Evolutionary conservation across 1,284 basidiomycete genomes (phyloP), one percentile per base, ranked within the genome.

Genomic region (Irpex sp.): DNA sequence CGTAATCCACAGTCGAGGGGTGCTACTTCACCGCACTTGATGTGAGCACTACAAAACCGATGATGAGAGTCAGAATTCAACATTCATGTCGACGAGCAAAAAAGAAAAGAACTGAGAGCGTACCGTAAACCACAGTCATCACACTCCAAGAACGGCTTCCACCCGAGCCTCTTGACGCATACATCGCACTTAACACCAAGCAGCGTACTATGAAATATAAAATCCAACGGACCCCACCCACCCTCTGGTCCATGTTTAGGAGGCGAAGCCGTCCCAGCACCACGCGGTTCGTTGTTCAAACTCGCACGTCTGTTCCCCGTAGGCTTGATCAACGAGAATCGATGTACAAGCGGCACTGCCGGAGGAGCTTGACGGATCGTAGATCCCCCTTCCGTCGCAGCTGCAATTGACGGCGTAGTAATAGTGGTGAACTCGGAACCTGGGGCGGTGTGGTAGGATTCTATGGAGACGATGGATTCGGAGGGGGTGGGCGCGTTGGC

Each of bases 261-360:
- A 33, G 76, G 75, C 11, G 74, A 75, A 8, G 65, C 67, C 58
- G 69, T 71, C 26, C 26, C 26, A 1, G 70, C 68, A 65, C 69
- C 71, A 37, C 62, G 63, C 35, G 58, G 61, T 17, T 63, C 67
- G 4, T 26, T 58, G n/a, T 15, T 43, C 39, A 57, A 59, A 17
- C 60, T 65, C 5, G 60, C 59, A 13, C 74, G 83, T 75, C 88
- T 88, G 57, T 82, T 80, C 19, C 88, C 86, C 7, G 53, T 55
- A 46, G 92, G 89, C 72, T 90, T 92, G 66, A 95, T 83, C 39
- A 95, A 79, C 8, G 94, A 91, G 77, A 96, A 96, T 26, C 94
- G 86, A 75, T 96, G 94, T 0, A 93, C 81, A 61, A 85, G 79
- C 5, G 84, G 79, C 4, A 64, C 60, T 4, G 26, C 3, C 26